Percentiles rank a stretch among this genome's conserved stretches.
Evolutionary conservation across 768 basidiomycete species (phyloP).

Genomic region (Leccinum subtestaceum): DNA sequence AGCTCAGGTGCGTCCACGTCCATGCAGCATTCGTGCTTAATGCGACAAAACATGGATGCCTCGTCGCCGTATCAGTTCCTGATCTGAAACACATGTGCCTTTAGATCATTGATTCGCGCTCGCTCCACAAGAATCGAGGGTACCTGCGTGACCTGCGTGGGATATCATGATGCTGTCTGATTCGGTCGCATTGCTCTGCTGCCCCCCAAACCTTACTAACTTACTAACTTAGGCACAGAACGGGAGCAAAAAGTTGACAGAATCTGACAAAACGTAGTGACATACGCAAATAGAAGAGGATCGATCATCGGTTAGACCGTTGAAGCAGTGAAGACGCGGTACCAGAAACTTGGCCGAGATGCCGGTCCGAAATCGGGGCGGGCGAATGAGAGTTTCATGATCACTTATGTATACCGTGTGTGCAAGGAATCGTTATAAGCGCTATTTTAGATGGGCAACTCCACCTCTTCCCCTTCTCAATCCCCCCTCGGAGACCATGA

Average conservation of each 20-base stretch:
- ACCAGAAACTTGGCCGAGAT: too few relatives aligned
- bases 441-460: constrained; percentile 8
- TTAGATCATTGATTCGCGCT: neutral
- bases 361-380: neutral
- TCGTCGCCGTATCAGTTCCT: neutral
- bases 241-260: neutral
- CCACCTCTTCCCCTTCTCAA: constrained; percentile 7
- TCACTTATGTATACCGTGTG: constrained; percentile 3
- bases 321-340: too few relatives aligned
- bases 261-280: neutral
- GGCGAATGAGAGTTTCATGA: neutral
- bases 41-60: neutral
- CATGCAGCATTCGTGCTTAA: neutral
- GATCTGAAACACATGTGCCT: neutral
- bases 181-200: neutral
- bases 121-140: neutral
- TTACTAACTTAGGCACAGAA: neutral
- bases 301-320: too few relatives aligned
- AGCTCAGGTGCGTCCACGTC: constrained; percentile 1
- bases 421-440: constrained; percentile 19
- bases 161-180: neutral
- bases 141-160: neutral
- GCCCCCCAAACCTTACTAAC: neutral
- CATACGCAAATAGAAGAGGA: neutral
- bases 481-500: constrained; percentile 17